Conservation (phyloP, 192 early-diverging fungal genomes). For the Umbelopsis vinacea region DNA sequence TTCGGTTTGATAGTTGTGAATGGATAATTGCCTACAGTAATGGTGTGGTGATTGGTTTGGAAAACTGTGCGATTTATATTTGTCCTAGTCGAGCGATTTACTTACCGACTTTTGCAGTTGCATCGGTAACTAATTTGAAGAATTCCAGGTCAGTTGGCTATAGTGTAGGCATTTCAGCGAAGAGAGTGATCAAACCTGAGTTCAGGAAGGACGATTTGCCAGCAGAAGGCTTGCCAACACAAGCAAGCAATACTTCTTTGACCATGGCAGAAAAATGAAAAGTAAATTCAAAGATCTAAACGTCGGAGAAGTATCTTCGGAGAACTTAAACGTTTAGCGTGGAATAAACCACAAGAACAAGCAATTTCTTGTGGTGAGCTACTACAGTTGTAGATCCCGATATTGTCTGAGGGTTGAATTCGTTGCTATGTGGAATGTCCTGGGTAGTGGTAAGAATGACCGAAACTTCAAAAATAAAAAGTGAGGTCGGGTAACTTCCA, state of each 20-base stretch:
- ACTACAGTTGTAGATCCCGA: background rate
- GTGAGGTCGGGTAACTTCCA: no score
- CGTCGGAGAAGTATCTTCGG: background rate
- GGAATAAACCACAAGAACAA: background rate
- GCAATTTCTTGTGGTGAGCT: background rate
- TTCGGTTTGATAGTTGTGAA: constrained; percentile 90
- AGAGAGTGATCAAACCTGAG: constrained; percentile 47
- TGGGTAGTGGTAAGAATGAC: no score
- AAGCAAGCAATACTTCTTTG: constrained; percentile 64
- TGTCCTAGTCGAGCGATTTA: background rate
- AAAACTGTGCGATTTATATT: background rate
- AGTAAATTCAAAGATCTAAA: background rate
- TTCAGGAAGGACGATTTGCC: constrained; percentile 86
- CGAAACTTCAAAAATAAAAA: no score
- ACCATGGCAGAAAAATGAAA: constrained; percentile 24
- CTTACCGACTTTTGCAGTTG: constrained; percentile 79
- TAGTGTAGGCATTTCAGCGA: background rate
- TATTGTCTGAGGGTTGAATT: no score
- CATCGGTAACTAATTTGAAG: constrained; percentile 64
- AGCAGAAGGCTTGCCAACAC: constrained; percentile 77
- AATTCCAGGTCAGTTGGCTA: background rate
- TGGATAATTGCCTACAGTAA: constrained; percentile 62
- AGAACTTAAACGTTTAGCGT: background rate
- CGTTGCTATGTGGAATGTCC: no score
- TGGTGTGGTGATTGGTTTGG: background rate